phyloP scores from a whole-genome alignment of 164 flowering plant species.

The Macadamia integrifolia region DNA sequence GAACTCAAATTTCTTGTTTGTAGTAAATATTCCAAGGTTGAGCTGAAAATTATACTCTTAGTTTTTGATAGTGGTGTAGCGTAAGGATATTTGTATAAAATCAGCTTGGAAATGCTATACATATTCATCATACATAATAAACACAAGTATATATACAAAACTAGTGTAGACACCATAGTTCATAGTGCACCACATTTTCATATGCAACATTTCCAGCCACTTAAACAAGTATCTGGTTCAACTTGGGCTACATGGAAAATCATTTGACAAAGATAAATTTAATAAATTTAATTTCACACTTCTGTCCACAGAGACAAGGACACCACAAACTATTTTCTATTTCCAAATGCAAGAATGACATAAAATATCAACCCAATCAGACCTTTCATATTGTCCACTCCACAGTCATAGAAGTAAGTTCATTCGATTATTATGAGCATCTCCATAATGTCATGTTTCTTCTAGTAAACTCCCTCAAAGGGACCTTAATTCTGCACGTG shows the following conservation, averaged over 20 bases:
- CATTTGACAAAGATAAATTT: too few species aligned
- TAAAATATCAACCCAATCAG: background rate
- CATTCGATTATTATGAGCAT: background rate
- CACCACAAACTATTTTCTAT: background rate
- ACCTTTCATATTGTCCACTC: background rate
- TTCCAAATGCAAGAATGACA: background rate
- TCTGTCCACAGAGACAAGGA: background rate
- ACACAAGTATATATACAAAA: too few species aligned
- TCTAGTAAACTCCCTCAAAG: background rate
- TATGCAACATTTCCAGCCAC: background rate
- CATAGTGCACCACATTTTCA: background rate
- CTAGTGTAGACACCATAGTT: too few species aligned
- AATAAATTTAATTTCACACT: background rate
- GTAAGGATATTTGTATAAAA: background rate
- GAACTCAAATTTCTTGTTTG: constrained; percentile 56
- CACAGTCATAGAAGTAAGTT: background rate
- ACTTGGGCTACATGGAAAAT: background rate
- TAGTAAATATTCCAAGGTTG: constrained; percentile 65
- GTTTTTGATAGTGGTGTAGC: background rate
- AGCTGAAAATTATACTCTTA: constrained; percentile 35
- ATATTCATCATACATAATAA: too few species aligned
- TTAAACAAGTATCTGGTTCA: background rate
- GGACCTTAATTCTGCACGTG: background rate
- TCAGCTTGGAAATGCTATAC: background rate
- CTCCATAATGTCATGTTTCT: background rate